Percentiles rank a stretch among this genome's conserved stretches.
These are phyloP conservation scores for Irpex rosettiformis DNA, from an alignment of 1,284 basidiomycete species.

Conservation along the genomic window DNA sequence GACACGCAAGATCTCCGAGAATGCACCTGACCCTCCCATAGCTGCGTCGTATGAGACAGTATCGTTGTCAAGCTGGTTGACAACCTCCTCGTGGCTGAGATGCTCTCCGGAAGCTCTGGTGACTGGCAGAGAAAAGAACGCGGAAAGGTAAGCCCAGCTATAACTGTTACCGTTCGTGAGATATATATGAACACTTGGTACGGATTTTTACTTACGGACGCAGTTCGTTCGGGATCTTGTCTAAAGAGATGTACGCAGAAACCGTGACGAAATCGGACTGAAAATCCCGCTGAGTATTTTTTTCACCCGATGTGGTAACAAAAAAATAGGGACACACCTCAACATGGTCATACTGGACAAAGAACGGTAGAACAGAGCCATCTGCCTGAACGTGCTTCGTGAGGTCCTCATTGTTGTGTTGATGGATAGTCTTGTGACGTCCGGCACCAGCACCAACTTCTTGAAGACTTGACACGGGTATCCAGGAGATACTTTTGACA, in stretches of 20 bases:
- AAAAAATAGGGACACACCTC: conserved; percentile 44
- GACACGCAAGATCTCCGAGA: conserved; percentile 71
- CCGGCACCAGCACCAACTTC: conserved; percentile 51
- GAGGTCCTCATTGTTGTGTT: conserved; percentile 35
- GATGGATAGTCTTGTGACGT: conserved; percentile 24
- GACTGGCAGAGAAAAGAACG: conserved; percentile 91
- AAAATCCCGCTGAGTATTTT: neutral
- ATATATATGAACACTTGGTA: neutral
- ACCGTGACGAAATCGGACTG: conserved; percentile 92
- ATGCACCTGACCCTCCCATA: conserved; percentile 68
- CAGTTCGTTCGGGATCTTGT: conserved; percentile 66
- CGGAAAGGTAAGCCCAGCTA: conserved; percentile 78
- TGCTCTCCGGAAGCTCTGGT: conserved; percentile 65
- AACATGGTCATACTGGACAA: conserved; percentile 89
- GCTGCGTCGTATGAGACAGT: conserved; percentile 85
- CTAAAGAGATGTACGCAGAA: conserved; percentile 77
- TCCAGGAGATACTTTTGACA: conserved; percentile 91
- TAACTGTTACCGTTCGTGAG: conserved; percentile 44
- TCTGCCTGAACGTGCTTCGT: conserved; percentile 72
- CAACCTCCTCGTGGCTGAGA: conserved; percentile 86
- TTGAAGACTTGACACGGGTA: conserved; percentile 83
- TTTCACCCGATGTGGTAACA: neutral
- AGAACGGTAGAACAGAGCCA: conserved; percentile 74
- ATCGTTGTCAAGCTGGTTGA: conserved; percentile 87
- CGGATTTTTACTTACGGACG: conserved; percentile 55